Evolutionary conservation across 2,329 filamentous ascomycete species (phyloP).

Genomic region (Triangularia verruculosa): DNA sequence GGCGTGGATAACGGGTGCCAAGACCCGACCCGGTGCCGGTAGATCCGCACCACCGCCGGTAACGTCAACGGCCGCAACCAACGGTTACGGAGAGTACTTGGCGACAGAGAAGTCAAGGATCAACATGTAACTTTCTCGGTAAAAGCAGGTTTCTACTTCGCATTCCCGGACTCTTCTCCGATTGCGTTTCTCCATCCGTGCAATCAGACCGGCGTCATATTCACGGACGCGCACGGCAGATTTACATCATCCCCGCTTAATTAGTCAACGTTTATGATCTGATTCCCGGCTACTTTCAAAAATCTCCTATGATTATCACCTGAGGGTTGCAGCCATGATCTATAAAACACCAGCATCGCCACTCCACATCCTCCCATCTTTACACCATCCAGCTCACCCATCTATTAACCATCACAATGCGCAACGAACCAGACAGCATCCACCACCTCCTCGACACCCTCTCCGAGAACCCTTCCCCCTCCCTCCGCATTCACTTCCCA

Average conservation of each 20-base stretch:
- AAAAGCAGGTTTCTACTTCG: background rate
- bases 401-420: slow-evolving; percentile 13
- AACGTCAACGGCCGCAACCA: background rate
- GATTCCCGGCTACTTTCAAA: background rate
- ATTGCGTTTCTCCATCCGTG: background rate
- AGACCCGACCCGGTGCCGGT: background rate
- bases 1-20: background rate
- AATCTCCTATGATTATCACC: background rate
- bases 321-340: background rate
- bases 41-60: background rate
- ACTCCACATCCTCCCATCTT: background rate
- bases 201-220: background rate
- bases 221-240: background rate
- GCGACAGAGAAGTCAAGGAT: too few species aligned
- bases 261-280: background rate
- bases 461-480: slow-evolving; percentile 5
- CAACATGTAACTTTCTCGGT: background rate
- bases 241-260: slow-evolving; percentile 1
- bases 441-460: slow-evolving; percentile 16
- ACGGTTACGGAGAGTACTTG: too few species aligned
- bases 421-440: slow-evolving; percentile 14
- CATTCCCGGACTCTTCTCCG: background rate
- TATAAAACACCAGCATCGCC: background rate
- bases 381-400: background rate
- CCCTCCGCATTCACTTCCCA: slow-evolving; percentile 23